A percentile compares a stretch with the other conserved stretches of the same genome.
Evolutionary conservation across 2,329 filamentous ascomycete species (phyloP).

Genomic region (Botrytis squamosa): DNA sequence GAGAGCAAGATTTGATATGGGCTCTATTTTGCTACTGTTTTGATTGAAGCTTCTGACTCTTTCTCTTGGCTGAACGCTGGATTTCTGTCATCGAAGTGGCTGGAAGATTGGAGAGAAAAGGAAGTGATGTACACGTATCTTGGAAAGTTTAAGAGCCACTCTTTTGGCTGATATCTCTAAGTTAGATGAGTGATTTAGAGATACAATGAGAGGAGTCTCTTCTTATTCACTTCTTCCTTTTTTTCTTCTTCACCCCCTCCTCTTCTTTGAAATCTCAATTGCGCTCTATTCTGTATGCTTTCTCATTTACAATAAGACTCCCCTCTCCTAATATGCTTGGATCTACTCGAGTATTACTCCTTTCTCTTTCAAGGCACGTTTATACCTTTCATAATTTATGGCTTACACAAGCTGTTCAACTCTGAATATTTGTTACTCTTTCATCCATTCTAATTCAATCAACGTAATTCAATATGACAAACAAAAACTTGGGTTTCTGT

Average conservation of each 20-base stretch:
- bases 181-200: not conserved
- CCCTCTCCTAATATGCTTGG: not conserved
- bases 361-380: not conserved
- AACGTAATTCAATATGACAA: not conserved
- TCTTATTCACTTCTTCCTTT: not conserved
- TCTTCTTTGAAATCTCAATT: not conserved
- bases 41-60: not conserved
- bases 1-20: not conserved
- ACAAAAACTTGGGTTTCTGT: not conserved
- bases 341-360: not conserved
- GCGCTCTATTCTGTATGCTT: not conserved
- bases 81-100: not conserved
- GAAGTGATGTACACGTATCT: not conserved
- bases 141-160: not conserved
- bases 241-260: not conserved
- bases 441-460: not conserved
- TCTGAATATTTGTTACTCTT: not conserved
- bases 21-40: not conserved
- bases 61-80: not conserved
- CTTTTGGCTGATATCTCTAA: not conserved
- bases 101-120: not conserved
- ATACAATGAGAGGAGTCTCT: not conserved
- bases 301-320: not conserved
- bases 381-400: not conserved
- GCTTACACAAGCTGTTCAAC: not conserved